Evolutionary conservation across 2,329 filamentous ascomycete species (phyloP), one percentile per base, ranked within the genome.

Genomic region (Sporothrix brunneoviolacea): DNA sequence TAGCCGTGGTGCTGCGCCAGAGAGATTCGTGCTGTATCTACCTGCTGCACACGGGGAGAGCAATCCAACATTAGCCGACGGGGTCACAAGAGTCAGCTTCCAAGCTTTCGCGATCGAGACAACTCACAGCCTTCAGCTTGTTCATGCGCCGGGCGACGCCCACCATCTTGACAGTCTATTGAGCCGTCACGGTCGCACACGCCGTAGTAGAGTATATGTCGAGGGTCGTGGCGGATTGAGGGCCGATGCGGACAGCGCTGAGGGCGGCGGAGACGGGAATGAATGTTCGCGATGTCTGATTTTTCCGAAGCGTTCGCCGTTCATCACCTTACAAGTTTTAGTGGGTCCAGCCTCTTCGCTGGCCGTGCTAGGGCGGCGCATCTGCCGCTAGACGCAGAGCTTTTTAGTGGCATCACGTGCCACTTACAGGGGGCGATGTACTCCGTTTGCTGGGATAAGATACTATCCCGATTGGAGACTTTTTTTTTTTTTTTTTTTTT

Each of bases 101-200:
- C 24, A 5, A 28, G n/a, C n/a, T n/a, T n/a, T n/a, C n/a, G n/a
- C n/a, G n/a, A n/a, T n/a, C n/a, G n/a, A n/a, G n/a, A n/a, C n/a
- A n/a, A 75, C 82, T 67, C 75, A 89, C 87, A 68, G 78, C 74
- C 67, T 81, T 82, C 65, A 94, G 72, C 69, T 81, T 82, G 65
- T 84, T 82, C 78, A 89, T 82, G 61, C 88, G 84, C 70, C 82
- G 80, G 62, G 79, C 65, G 69, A 86, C 56, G 57, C 59, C 62
- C 18, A 65, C 64, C 66, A 68, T 68, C 38, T 57, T 68, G 59
- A 49, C 42, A 18, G 40, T 46, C 22, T 47, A n/a, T 6, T n/a
- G 33, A 37, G 44, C 33, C 38, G 38, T 19, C 10, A 19, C 28
- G 43, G 30, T 18, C 32, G 32, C 4, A 16, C 16, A 18, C 18